Evolutionary conservation across 306 rosid genomes (phyloP).

Genomic region (Sesbania bispinosa): DNA sequence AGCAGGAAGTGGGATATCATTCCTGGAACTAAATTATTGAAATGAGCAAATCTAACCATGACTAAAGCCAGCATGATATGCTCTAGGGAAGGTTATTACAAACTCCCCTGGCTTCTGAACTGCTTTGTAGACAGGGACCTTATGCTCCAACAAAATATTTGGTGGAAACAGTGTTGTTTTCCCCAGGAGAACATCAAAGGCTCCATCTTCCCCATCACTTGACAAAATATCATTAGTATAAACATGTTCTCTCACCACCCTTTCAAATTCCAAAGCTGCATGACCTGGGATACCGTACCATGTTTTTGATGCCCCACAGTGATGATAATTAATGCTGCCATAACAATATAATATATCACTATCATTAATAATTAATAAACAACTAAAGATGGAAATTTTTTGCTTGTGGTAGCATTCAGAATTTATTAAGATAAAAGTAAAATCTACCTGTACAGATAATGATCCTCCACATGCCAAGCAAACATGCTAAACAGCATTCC

Average conservation of each 20-base stretch:
- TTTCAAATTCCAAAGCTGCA: constrained; percentile 86
- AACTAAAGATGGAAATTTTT: neutral
- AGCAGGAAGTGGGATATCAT: neutral
- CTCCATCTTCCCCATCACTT: constrained; percentile 87
- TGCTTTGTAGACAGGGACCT: constrained; percentile 88
- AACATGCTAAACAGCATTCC: constrained; percentile 97
- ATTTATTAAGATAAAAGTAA: neutral
- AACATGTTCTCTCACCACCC: constrained; percentile 80
- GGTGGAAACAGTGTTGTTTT: constrained; percentile 97
- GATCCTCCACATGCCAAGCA: constrained; percentile 99
- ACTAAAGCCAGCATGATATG: constrained; percentile 96
- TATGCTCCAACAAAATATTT: constrained; percentile 71
- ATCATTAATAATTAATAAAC: constrained; percentile 26
- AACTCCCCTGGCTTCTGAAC: constrained; percentile 98
- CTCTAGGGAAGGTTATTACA: constrained; percentile 86
- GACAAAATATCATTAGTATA: constrained; percentile 77
- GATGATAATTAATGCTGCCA: constrained; percentile 92
- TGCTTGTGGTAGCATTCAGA: neutral
- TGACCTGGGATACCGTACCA: constrained; percentile 97
- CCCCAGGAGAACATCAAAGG: constrained; percentile 86
- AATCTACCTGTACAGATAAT: constrained; percentile 81
- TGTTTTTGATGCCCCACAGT: constrained; percentile 97
- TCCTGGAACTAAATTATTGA: constrained; percentile 7
- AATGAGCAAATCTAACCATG: constrained; percentile 58
- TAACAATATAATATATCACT: constrained; percentile 9